Base-by-base conservation (phyloP, 805 yeast species). In the Nakazawaea populi region DNA sequence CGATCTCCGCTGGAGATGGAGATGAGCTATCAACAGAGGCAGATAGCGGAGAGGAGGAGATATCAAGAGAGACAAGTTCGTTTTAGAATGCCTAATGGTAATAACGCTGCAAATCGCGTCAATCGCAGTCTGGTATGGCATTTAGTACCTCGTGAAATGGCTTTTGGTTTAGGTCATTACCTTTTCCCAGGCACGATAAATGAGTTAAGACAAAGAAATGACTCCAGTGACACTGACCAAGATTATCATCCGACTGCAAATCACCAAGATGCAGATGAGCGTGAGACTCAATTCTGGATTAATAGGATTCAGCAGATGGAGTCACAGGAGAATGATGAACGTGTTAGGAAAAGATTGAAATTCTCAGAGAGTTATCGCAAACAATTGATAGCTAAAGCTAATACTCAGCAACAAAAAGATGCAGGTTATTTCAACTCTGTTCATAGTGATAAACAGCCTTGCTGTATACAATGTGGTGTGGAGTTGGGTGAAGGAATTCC, bases 401-500 rank as follows among this genome's bases (percentile, higher is more conserved):
- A 35, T 8, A 55, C 64, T 9, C 50, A 58, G 1, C 49, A 37
- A 5, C 54, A 54, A 4, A 51, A 55, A 34, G 46, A 47, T 24
- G 7, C 45, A 1, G 40, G 49, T 36, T 63, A 56, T 45, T 54
- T 60, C 1, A 60, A 61, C 39, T 64, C 63, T 2, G 61, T 73
- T 31, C 63, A 69, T 0, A 61, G 64, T 12, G 63, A 56, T n/a
- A 68, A 69, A 35, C 65, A 71, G 9, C 72, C 76, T 4, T 69
- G 74, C 1, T 84, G 97, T 67, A 77, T 77, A 34, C 65, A 85
- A 30, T 89, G 97, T 68, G 91, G 89, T 0, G 76, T 79, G 0
- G 75, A 71, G 3, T 67, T 89, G n/a, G 94, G 94, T 3, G 78
- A 73, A 45, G 96, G 96, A 0, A 77, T 86, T 5, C 87, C 89